These are phyloP conservation scores for Pachyrhizus erosus DNA, from an alignment of 306 rosid species.

Conservation along the genomic window DNA sequence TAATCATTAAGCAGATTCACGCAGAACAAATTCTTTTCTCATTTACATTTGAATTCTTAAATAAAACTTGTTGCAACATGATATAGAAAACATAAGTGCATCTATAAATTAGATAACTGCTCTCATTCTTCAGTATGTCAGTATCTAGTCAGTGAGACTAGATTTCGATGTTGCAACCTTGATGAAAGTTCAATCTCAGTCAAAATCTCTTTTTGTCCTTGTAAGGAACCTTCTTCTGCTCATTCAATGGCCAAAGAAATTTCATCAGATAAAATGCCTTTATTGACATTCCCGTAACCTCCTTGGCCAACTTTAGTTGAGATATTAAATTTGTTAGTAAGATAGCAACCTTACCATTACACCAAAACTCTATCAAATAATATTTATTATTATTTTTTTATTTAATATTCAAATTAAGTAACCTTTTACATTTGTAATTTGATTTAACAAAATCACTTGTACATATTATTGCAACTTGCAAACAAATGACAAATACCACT, in stretches of 20 bases:
- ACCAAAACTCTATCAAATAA: background rate
- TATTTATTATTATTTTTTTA: background rate
- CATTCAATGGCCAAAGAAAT: conserved; percentile 77
- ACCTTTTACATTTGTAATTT: background rate
- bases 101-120: conserved; percentile 54
- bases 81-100: conserved; percentile 6
- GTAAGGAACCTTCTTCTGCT: conserved; percentile 81
- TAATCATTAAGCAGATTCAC: background rate
- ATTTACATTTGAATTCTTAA: conserved; percentile 1
- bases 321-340: conserved; percentile 60
- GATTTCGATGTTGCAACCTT: no score
- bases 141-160: conserved; percentile 73
- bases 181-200: conserved; percentile 86
- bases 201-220: conserved; percentile 80
- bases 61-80: conserved; percentile 8
- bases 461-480: background rate
- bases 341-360: background rate
- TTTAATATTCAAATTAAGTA: background rate
- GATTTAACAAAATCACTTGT: background rate
- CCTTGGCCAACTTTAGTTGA: no score
- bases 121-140: conserved; percentile 82
- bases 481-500: background rate
- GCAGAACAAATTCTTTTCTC: conserved; percentile 25
- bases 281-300: conserved; percentile 71
- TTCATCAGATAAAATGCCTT: conserved; percentile 64